Percentiles rank a stretch among this genome's conserved stretches.
These are phyloP conservation scores for Colletotrichum lindemuthianum DNA, from an alignment of 2,329 filamentous ascomycete genomes.

Conservation along the genomic window DNA sequence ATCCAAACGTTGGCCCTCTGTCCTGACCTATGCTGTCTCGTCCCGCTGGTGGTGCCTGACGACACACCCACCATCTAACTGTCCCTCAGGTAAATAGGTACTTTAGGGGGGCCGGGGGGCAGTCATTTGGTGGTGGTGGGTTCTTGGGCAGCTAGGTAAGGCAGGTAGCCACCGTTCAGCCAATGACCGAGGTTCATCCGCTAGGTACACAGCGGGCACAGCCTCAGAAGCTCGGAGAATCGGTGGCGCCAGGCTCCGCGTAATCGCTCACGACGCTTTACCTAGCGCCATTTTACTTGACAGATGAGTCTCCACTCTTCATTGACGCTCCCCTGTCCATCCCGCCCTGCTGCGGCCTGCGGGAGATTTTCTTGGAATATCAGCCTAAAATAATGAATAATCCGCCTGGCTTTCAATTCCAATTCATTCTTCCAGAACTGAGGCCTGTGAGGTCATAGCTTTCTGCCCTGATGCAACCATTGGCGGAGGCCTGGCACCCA, in stretches of 20 bases:
- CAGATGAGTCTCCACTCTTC: slow-evolving; percentile 24
- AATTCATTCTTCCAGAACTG: slow-evolving; percentile 10
- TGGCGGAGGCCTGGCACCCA: slow-evolving; percentile 5
- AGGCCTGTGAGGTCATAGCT: slow-evolving; percentile 34
- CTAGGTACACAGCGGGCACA: slow-evolving; percentile 21
- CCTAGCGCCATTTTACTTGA: slow-evolving; percentile 21
- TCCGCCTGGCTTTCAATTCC: neutral
- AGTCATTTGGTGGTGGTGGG: neutral
- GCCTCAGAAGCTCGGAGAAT: slow-evolving; percentile 33
- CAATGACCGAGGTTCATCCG: slow-evolving; percentile 21
- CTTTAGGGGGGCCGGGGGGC: slow-evolving; percentile 13
- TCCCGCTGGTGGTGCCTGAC: slow-evolving; percentile 30
- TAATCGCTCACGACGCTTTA: slow-evolving; percentile 31
- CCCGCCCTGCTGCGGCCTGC: slow-evolving; percentile 17
- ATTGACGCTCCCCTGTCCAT: slow-evolving; percentile 27
- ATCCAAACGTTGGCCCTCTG: slow-evolving; percentile 34
- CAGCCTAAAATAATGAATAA: slow-evolving; percentile 10
- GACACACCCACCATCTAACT: slow-evolving; percentile 16
- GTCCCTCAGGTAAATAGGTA: slow-evolving; percentile 5
- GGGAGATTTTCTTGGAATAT: slow-evolving; percentile 32
- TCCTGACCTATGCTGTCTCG: neutral
- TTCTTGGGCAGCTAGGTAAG: neutral
- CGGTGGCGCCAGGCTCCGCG: slow-evolving; percentile 31
- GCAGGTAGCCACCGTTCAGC: slow-evolving; percentile 9
- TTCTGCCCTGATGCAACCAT: slow-evolving; percentile 5